These are phyloP conservation scores for Aphanomyces astaci DNA, from an alignment of 352 stramenopile genomes.

Conservation along the genomic window DNA sequence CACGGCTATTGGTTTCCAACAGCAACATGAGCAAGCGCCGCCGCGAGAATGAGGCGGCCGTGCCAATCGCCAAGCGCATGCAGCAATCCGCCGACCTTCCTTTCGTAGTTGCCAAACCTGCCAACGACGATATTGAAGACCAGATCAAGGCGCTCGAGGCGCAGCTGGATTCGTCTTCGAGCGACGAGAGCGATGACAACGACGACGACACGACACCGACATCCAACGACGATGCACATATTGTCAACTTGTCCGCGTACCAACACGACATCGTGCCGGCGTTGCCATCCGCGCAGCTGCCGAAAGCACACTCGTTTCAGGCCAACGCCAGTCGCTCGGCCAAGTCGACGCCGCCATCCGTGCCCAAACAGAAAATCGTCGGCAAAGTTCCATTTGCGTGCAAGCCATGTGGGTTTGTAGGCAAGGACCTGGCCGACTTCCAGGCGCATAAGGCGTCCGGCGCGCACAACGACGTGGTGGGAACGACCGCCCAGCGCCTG, in stretches of 20 bases:
- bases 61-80: constrained; percentile 79
- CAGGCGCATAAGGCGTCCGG: constrained; percentile 43
- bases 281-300: constrained; percentile 50
- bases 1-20: too few species aligned
- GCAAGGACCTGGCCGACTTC: constrained; percentile 59
- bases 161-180: constrained; percentile 42
- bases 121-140: constrained; percentile 46
- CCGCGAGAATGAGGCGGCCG: constrained; percentile 25
- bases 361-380: too few species aligned
- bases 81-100: constrained; percentile 62
- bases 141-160: constrained; percentile 62
- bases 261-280: constrained; percentile 53
- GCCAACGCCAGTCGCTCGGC: constrained; percentile 25
- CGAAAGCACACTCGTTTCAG: constrained; percentile 19
- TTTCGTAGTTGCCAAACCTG: constrained; percentile 27
- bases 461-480: constrained; percentile 35
- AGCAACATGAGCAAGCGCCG: too few species aligned
- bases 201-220: not conserved
- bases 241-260: constrained; percentile 64
- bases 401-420: constrained; percentile 70
- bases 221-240: constrained; percentile 11
- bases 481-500: constrained; percentile 20
- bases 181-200: constrained; percentile 25
- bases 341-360: too few species aligned
- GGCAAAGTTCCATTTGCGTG: constrained; percentile 70